Conservation (phyloP, 257 asterid genomes). For the Ocimum tenuiflorum region DNA sequence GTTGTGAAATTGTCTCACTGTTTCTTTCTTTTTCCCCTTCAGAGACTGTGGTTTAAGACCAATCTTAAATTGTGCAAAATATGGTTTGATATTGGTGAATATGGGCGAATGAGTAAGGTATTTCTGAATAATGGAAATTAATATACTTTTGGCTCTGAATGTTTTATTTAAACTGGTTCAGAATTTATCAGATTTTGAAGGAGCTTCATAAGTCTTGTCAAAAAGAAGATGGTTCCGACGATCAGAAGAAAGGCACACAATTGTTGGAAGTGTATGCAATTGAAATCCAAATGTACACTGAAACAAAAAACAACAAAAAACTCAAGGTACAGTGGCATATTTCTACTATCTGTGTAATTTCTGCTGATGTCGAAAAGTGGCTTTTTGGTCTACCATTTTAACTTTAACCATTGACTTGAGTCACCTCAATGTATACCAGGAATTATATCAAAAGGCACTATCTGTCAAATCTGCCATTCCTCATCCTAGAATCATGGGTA, state of each 20-base stretch:
- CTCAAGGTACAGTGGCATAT: conserved; percentile 57
- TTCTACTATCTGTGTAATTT: conserved; percentile 3
- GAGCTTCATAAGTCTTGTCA: conserved; percentile 96
- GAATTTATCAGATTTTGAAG: conserved; percentile 66
- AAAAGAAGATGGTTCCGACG: conserved; percentile 96
- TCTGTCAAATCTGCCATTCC: conserved; percentile 98
- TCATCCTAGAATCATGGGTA: conserved; percentile 99
- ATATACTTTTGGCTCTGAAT: background rate
- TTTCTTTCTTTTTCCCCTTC: conserved; percentile 18
- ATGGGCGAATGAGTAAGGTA: conserved; percentile 94
- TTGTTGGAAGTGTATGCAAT: conserved; percentile 93
- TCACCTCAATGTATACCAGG: conserved; percentile 42
- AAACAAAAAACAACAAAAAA: conserved; percentile 93
- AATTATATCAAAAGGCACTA: conserved; percentile 75
- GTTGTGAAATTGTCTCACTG: conserved; percentile 6
- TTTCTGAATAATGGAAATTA: conserved; percentile 7
- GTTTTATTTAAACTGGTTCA: conserved; percentile 14
- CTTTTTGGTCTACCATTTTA: conserved; percentile 6
- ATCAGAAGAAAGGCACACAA: conserved; percentile 97
- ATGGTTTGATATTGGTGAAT: conserved; percentile 95
- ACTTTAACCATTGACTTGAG: background rate
- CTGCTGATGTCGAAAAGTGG: background rate
- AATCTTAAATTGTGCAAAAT: conserved; percentile 96
- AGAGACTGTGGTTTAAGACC: conserved; percentile 99
- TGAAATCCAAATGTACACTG: conserved; percentile 97